Evolutionary conservation across 179 eudicot genomes (phyloP).

Genomic region (Drosera spatulata): DNA sequence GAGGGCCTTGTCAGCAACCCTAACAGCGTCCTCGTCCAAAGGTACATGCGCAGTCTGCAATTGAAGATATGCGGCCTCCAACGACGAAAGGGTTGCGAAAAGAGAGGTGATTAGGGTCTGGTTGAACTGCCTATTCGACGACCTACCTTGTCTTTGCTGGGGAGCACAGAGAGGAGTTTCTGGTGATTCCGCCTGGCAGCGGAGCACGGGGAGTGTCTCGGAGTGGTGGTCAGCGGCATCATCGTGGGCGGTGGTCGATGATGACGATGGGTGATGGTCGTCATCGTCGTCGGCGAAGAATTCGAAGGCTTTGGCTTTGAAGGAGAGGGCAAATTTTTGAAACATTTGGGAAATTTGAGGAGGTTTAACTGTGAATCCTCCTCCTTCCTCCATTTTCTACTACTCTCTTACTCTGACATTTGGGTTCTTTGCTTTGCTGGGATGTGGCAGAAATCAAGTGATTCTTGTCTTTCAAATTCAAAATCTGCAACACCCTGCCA

Average conservation of each 20-base stretch:
- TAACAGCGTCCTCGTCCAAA: constrained; percentile 44
- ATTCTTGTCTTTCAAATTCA: too few species aligned
- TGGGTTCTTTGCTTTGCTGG: too few species aligned
- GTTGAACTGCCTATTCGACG: constrained; percentile 27
- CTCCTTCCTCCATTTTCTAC: too few species aligned
- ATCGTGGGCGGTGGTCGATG: constrained; percentile 1
- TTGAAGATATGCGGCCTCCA: constrained; percentile 83
- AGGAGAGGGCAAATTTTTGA: constrained; percentile 77
- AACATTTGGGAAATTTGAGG: constrained; percentile 82
- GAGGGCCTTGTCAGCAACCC: constrained; percentile 44
- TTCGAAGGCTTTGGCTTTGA: constrained; percentile 81
- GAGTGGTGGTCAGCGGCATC: constrained; percentile 13
- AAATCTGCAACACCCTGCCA: too few species aligned
- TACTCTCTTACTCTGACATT: too few species aligned
- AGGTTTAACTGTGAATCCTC: constrained; percentile 17
- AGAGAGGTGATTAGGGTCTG: constrained; percentile 51
- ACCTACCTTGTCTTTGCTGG: constrained; percentile 15
- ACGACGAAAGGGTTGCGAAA: constrained; percentile 65
- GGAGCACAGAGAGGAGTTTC: constrained; percentile 4
- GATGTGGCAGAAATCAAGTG: too few species aligned
- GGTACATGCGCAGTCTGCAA: constrained; percentile 86
- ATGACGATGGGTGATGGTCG: too few species aligned
- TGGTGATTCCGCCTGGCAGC: constrained; percentile 39
- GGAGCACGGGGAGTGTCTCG: constrained; percentile 32
- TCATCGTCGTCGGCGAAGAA: constrained; percentile 57